Evolutionary conservation across 2,329 filamentous ascomycete species (phyloP), one percentile per base, ranked within the genome.

Genomic region (Fusarium transvaalense): DNA sequence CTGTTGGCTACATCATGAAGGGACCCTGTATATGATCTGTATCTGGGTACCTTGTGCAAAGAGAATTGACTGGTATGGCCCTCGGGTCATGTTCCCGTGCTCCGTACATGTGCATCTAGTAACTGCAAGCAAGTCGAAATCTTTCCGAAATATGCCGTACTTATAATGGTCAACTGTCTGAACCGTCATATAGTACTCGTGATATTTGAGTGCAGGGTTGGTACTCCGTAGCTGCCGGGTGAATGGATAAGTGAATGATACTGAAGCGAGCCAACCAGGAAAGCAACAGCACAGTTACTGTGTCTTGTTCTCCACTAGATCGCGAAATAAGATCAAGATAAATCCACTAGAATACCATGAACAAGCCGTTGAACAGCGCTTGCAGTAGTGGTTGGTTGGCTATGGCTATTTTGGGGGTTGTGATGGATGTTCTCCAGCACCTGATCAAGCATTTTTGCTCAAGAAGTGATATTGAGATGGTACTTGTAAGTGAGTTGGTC

Each of bases 241-340:
- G 57, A 69, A 69, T 56, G 66, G 66, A 69, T 69, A 46, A 56
- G 52, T 37, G 27, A 47, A 43, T 14, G 12, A 31, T 39, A 21
- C 48, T 31, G 35, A 66, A 66, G 51, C 42, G 66, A 52, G 48
- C 60, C 65, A 65, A 68, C 61, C 61, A 64, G 53, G 21, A 32
- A 34, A 35, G 19, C 10, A 37, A 37, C 52, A 42, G 27, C 38
- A 47, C 27, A 46, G 39, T 17, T n/a, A 15, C 19, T 39, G 17
- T n/a, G 6, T 12, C 21, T 35, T 38, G 4, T 38, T 35, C 42
- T 47, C 48, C 41, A 56, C 51, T 7, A 56, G 55, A 68, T 68
- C 41, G 27, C 25, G 42, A 14, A 23, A 57, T 61, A 10, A 32
- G 9, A 35, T 45, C 21, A 50, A 21, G 6, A 21, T 1, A 38